Base-by-base conservation (phyloP, 805 yeast species). In the Ogataea kodamae region DNA sequence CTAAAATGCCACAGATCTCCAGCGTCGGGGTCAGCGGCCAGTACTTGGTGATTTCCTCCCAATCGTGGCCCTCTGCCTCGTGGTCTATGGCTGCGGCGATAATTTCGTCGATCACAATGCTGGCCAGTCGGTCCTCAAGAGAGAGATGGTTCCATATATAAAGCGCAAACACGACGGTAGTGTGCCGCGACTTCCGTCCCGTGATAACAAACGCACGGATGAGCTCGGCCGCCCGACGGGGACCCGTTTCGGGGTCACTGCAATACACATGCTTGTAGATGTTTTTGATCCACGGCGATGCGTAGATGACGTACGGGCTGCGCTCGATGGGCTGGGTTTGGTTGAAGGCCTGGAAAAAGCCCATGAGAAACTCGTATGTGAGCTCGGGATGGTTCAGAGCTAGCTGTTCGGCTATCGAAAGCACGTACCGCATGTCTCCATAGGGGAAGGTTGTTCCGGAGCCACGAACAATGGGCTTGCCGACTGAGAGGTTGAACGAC, bases 211-310 rank as follows among this genome's bases (percentile, higher is more conserved):
- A 68, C 32, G 72, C 72, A 23, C 88, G 65, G 15, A 86, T 66
- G 8, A 85, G 58, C 27, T 72, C 76, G 1, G 81, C 70, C 5
- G 81, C 70, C 35, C 72, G 65, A 32, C 74, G 81, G 2, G 74
- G 68, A 0, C 94, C 92, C 37, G 62, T 65, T 18, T 68, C 71
- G 17, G 74, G 76, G 45, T 72, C 76, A 11, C 64, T 65, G 25
- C 70, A 48, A 48, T 67, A 80, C 6, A 84, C 78, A 44, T 75
- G 57, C 9, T 67, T 64, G 51, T 76, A 74, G 15, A 85, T 64
- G 46, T 85, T 81, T 15, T 70, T 70, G 10, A 82, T 66, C 95
- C 95, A 87, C 2, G 92, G 89, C 0, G 82, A 64, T 8, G 78
- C 61, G 49, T 77, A 78, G 12, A 66, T 65, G 1, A 76, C 68